Evolutionary conservation across 176 grass and related monocot species (phyloP).

Genomic region (Carex parvula): DNA sequence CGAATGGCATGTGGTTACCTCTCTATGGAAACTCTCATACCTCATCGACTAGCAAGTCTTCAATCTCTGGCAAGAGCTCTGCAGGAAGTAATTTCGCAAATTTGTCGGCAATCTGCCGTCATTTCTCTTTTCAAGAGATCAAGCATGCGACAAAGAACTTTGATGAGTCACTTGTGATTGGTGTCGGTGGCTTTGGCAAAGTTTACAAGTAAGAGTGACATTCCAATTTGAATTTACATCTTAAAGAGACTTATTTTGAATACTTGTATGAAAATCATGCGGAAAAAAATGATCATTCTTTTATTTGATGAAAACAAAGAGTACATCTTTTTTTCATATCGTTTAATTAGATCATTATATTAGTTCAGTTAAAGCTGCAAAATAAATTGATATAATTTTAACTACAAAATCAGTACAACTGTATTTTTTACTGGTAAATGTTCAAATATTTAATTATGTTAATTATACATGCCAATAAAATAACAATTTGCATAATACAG

Average conservation of each 20-base stretch:
- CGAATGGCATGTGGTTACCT: conserved; percentile 59
- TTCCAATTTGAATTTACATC: neutral
- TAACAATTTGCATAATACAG: conserved; percentile 20
- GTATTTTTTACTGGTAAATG: neutral
- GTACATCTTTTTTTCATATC: neutral
- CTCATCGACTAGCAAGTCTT: conserved; percentile 55
- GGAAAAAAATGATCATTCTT: neutral
- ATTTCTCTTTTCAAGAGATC: conserved; percentile 82
- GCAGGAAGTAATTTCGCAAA: conserved; percentile 48
- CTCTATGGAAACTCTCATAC: conserved; percentile 56
- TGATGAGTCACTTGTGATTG: conserved; percentile 61
- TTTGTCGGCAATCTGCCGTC: conserved; percentile 56
- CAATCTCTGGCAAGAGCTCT: conserved; percentile 42
- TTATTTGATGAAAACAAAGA: neutral
- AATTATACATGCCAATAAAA: neutral
- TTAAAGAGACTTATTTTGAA: neutral
- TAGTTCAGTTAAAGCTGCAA: neutral
- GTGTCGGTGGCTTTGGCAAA: conserved; percentile 79
- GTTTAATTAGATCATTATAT: neutral
- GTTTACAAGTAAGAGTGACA: conserved; percentile 41
- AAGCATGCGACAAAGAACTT: conserved; percentile 69
- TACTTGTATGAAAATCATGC: neutral
- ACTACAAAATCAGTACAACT: neutral
- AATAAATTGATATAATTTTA: neutral
- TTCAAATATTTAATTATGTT: neutral